phyloP scores from a whole-genome alignment of 768 basidiomycete genomes.

The Calocera viscosa region DNA sequence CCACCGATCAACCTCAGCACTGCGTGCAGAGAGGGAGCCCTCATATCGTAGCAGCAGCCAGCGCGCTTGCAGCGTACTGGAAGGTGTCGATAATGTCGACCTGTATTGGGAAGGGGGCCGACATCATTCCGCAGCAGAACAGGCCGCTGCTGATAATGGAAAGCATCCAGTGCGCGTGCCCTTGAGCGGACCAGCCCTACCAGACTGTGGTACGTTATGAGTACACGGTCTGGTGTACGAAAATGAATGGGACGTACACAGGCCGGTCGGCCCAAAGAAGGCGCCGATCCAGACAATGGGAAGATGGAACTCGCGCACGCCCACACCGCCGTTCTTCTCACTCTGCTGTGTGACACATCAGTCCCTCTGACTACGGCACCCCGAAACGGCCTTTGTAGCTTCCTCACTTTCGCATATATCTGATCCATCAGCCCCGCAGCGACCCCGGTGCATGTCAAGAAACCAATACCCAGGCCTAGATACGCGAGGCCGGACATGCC shows the following conservation, averaged over 20 bases:
- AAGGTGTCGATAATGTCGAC: conserved; percentile 50
- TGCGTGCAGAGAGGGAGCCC: background rate
- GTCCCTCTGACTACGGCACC: too few species aligned
- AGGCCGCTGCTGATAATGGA: conserved; percentile 52
- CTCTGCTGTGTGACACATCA: conserved; percentile 18
- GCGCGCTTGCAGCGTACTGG: conserved; percentile 52
- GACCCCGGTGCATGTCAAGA: conserved; percentile 36
- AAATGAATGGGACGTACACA: conserved; percentile 18
- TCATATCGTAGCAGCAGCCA: conserved; percentile 48
- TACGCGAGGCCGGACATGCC: conserved; percentile 43
- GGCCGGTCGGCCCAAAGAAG: conserved; percentile 53
- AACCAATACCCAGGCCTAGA: conserved; percentile 47
- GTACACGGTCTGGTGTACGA: background rate
- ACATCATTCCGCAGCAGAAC: conserved; percentile 54
- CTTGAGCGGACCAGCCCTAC: conserved; percentile 75
- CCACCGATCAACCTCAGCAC: background rate
- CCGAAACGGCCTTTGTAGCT: background rate
- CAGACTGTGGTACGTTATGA: conserved; percentile 25
- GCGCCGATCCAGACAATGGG: conserved; percentile 61
- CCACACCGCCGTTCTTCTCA: conserved; percentile 39
- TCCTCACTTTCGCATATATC: conserved; percentile 38
- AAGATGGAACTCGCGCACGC: conserved; percentile 66
- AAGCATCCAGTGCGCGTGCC: conserved; percentile 59
- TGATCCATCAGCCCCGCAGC: conserved; percentile 38
- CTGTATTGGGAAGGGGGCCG: conserved; percentile 25